Percentiles rank a stretch among this genome's conserved stretches.
Evolutionary conservation across 257 asterid genomes (phyloP).

Genomic region (Plantago ovata): DNA sequence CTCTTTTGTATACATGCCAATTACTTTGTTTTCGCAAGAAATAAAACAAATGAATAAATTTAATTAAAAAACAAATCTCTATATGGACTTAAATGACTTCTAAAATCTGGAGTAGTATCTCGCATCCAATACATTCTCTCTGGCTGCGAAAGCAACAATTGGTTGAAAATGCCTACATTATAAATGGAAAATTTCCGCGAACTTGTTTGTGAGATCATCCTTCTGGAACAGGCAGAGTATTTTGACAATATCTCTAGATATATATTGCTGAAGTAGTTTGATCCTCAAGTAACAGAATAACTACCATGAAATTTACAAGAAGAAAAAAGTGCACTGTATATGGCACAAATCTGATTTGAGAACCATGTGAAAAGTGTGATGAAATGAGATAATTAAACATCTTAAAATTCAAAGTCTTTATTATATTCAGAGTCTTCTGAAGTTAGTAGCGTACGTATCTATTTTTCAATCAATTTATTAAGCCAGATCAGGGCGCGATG

Average conservation of each 20-base stretch:
- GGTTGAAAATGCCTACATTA: no score
- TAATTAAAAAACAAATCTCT: no score
- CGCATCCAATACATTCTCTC: no score
- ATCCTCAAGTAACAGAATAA: neutral
- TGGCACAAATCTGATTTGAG: neutral
- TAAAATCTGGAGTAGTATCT: no score
- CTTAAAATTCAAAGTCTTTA: neutral
- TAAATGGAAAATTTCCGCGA: neutral
- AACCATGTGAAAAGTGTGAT: constrained; percentile 1
- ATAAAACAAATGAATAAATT: no score
- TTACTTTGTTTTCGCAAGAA: no score
- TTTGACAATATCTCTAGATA: neutral
- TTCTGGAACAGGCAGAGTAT: neutral
- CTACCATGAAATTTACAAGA: neutral
- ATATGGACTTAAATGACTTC: no score
- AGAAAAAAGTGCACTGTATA: neutral
- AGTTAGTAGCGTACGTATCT: no score
- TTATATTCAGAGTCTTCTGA: no score
- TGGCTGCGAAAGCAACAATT: no score
- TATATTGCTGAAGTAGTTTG: neutral
- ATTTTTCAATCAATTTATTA: neutral
- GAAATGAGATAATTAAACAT: neutral
- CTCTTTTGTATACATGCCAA: constrained; percentile 16
- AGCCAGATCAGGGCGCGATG: neutral
- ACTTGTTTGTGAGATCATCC: neutral